A percentile compares a stretch with the other conserved stretches of the same genome.
Evolutionary conservation across 768 basidiomycete genomes (phyloP).

Genomic region (Pholiota microspora): DNA sequence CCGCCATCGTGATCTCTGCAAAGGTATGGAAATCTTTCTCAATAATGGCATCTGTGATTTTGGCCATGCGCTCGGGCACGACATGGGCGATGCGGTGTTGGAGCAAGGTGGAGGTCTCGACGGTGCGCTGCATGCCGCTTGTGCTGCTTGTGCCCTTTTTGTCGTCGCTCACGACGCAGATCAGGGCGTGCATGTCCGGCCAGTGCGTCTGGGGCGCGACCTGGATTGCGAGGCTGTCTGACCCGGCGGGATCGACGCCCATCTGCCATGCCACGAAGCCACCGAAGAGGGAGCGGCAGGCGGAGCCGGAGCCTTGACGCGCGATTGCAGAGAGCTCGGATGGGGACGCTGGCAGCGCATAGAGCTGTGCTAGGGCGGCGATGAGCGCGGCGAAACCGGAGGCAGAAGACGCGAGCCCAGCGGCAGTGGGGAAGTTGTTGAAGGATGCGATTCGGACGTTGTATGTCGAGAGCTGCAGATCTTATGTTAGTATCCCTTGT

Average conservation of each 20-base stretch:
- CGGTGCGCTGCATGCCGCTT: slow-evolving; percentile 96
- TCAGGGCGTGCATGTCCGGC: slow-evolving; percentile 95
- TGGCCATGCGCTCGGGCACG: slow-evolving; percentile 85
- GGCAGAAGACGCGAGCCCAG: slow-evolving; percentile 95
- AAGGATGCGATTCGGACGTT: slow-evolving; percentile 87
- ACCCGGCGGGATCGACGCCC: slow-evolving; percentile 64
- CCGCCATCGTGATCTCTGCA: slow-evolving; percentile 91
- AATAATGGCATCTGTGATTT: slow-evolving; percentile 78
- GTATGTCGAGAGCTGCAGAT: slow-evolving; percentile 61
- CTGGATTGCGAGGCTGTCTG: slow-evolving; percentile 86
- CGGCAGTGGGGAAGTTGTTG: slow-evolving; percentile 99
- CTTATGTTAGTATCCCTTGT: background rate
- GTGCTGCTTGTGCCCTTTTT: slow-evolving; percentile 97
- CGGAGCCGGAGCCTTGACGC: slow-evolving; percentile 96
- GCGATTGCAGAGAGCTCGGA: slow-evolving; percentile 91
- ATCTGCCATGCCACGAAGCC: slow-evolving; percentile 96
- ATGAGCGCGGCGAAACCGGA: slow-evolving; percentile 96
- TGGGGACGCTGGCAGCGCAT: slow-evolving; percentile 72
- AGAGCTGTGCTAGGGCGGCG: slow-evolving; percentile 84
- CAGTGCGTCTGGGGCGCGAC: slow-evolving; percentile 86
- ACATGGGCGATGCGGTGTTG: slow-evolving; percentile 84
- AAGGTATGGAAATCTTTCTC: slow-evolving; percentile 84
- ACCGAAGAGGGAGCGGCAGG: slow-evolving; percentile 95
- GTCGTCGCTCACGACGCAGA: slow-evolving; percentile 93
- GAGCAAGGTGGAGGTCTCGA: slow-evolving; percentile 86